Evolutionary conservation across 2,329 filamentous ascomycete species (phyloP), one percentile per base, ranked within the genome.

Genomic region (Akanthomyces uredinophilus): DNA sequence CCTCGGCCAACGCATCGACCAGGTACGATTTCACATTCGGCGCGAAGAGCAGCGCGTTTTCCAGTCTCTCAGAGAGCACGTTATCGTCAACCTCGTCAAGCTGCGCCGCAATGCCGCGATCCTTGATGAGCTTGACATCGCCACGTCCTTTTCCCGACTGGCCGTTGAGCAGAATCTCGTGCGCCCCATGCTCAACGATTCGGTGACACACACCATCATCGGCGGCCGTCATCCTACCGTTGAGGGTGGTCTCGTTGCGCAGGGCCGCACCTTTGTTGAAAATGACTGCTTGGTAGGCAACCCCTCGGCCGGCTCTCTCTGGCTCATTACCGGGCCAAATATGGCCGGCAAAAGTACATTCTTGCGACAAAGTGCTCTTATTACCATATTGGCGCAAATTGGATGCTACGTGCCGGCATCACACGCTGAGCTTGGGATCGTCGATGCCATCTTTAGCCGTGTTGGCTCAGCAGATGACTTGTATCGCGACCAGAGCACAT

Each of bases 331-430:
- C 68, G 79, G 95, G 0, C 95, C 95, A n/a, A 99, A 99, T 75
- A 99, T 99, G 95, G 95, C 89, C 1, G 95, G 95, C 53, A 99
- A 99, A 77, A 94, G 89, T 72, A 99, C 95, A 0, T 99, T 96
- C 71, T 81, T 99, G 5, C 89, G 95, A 1, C 96, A 99, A 70
- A 98, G 96, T 74, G 95, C 95, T 2, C 82, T 99, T 57, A 96
- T 98, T 68, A 92, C 91, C 1, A 91, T 99, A 65, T 83, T 99
- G 16, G 94, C 95, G 1, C 95, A 99, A 75, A 87, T 92, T 2
- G 95, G 95, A 13, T 93, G 89, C 65, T 98, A 93, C 73, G 94
- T 99, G 0, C 95, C 95, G 0, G 95, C 95, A 0, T 84, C 88
- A 27, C 90, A 91, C 72, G 94, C 92, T 4, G 87, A 91, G 68